Conservation (phyloP, 148 eudicot genomes). For the Persicaria tinctoria region DNA sequence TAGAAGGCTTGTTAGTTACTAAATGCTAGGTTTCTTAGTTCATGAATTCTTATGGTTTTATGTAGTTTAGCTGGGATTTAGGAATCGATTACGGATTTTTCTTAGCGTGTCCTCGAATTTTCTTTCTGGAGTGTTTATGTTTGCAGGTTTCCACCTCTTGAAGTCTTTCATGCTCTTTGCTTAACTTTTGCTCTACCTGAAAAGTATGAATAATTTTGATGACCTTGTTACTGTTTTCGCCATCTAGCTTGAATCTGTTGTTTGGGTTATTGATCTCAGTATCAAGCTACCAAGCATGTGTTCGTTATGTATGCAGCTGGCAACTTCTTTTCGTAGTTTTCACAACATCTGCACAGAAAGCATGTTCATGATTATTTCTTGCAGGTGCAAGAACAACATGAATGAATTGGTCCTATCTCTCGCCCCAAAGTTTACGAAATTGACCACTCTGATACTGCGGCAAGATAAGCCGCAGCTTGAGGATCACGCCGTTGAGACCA, state of each 20-base stretch:
- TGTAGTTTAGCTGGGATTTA: not conserved
- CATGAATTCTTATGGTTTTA: not conserved
- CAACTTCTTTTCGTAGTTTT: not conserved
- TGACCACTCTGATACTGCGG: slow-evolving; percentile 58
- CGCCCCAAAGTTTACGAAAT: slow-evolving; percentile 66
- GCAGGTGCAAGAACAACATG: slow-evolving; percentile 88
- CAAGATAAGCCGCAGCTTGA: slow-evolving; percentile 87
- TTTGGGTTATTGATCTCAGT: not conserved
- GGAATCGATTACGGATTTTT: not conserved
- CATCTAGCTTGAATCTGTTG: not conserved
- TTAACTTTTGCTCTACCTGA: not conserved
- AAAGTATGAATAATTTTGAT: not conserved
- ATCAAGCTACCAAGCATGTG: not conserved
- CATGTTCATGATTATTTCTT: not conserved
- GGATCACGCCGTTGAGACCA: slow-evolving; percentile 60
- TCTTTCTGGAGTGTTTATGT: not conserved
- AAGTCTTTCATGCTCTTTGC: not conserved
- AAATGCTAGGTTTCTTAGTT: not conserved
- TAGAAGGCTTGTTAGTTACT: no score
- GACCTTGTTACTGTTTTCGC: not conserved
- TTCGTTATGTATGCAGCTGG: not conserved
- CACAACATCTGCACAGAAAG: not conserved
- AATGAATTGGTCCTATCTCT: slow-evolving; percentile 73
- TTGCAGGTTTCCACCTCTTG: not conserved
- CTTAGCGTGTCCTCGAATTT: not conserved